Conservation (phyloP, 768 basidiomycete species). For the Dendrothele bispora region DNA sequence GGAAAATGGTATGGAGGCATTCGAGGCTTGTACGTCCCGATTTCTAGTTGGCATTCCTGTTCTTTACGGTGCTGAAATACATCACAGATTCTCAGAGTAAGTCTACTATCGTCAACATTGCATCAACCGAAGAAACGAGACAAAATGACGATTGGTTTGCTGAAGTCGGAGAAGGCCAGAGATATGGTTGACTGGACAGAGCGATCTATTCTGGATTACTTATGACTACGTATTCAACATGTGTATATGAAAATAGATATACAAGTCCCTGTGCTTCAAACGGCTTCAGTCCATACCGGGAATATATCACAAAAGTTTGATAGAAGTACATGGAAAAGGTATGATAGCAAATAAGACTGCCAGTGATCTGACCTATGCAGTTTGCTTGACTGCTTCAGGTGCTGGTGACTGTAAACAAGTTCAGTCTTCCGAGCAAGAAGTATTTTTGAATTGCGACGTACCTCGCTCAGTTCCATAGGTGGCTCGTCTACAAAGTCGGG, state of each 20-base stretch:
- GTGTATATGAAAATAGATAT: too few species aligned
- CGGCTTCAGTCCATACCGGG: too few species aligned
- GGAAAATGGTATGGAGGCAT: constrained; percentile 84
- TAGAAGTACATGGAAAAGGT: too few species aligned
- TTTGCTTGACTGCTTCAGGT: constrained; percentile 60
- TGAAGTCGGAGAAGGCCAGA: constrained; percentile 45
- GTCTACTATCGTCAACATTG: constrained; percentile 76
- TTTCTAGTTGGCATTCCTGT: neutral
- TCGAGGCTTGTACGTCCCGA: constrained; percentile 66
- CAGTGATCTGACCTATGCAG: constrained; percentile 45
- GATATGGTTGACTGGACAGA: constrained; percentile 80
- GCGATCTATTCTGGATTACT: too few species aligned
- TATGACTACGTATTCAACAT: too few species aligned
- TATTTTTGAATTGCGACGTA: constrained; percentile 34
- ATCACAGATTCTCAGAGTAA: constrained; percentile 79
- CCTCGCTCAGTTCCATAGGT: constrained; percentile 70
- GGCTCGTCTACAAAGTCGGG: constrained; percentile 93
- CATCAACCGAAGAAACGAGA: constrained; percentile 56
- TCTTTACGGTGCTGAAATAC: neutral
- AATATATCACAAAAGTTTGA: too few species aligned
- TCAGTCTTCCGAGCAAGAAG: constrained; percentile 1
- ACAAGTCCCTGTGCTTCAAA: too few species aligned
- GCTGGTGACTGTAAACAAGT: constrained; percentile 34
- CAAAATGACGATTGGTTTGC: constrained; percentile 78
- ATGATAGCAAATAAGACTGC: too few species aligned